These are phyloP conservation scores for Coemansia sp. DNA, from an alignment of 192 early-diverging fungal species.

Conservation along the genomic window DNA sequence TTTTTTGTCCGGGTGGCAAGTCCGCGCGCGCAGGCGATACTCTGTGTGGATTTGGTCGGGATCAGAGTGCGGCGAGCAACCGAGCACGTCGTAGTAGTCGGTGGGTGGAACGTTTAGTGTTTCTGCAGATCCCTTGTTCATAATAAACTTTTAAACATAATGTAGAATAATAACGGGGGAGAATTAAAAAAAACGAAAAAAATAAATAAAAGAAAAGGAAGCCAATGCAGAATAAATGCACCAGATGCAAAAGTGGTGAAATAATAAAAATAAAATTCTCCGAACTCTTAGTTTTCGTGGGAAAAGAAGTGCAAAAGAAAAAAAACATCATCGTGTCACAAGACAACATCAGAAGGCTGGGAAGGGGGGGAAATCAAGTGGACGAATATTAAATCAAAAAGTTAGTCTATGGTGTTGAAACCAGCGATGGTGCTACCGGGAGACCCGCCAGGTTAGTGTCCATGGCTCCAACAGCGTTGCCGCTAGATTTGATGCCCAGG, in stretches of 20 bases:
- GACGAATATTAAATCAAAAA: not conserved
- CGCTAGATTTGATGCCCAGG: slow-evolving; percentile 55
- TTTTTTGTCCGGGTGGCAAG: slow-evolving; percentile 30
- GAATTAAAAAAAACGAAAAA: not conserved
- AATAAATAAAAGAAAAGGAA: no score
- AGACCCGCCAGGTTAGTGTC: slow-evolving; percentile 66
- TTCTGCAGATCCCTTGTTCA: not conserved
- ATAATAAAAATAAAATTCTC: no score
- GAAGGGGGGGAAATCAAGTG: no score
- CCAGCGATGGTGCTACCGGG: slow-evolving; percentile 11
- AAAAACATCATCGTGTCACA: not conserved
- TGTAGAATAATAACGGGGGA: not conserved
- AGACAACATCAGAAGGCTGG: not conserved
- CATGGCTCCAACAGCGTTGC: slow-evolving; percentile 72
- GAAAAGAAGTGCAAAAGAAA: no score
- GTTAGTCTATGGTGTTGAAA: not conserved
- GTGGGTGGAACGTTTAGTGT: not conserved
- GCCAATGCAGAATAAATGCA: no score
- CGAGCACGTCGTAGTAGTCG: slow-evolving; percentile 40
- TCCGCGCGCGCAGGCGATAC: slow-evolving; percentile 19
- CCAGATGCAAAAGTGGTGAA: no score
- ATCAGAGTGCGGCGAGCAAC: slow-evolving; percentile 22
- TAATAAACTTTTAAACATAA: not conserved
- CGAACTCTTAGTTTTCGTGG: no score
- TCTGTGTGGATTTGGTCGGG: slow-evolving; percentile 28